These are phyloP conservation scores for Gamarada debralockiae DNA, from an alignment of 495 filamentous ascomycete species.

Conservation along the genomic window DNA sequence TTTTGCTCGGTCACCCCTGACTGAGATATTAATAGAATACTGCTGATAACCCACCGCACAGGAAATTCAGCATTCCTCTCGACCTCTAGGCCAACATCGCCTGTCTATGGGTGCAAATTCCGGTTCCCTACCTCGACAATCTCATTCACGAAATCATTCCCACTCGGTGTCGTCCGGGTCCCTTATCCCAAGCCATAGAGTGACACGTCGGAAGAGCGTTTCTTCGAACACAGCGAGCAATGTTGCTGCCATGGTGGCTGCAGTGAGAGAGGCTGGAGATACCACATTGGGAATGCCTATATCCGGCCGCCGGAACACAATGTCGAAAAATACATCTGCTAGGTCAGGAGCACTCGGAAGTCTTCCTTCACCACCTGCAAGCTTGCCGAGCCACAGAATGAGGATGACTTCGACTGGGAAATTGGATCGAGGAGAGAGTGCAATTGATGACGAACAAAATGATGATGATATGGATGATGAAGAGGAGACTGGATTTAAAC, in stretches of 20 bases:
- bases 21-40: conserved; percentile 22
- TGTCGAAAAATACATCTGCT: conserved; percentile 40
- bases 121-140: conserved; percentile 23
- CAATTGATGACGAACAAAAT: conserved; percentile 53
- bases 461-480: conserved; percentile 52
- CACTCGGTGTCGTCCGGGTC: conserved; percentile 78
- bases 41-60: conserved; percentile 20
- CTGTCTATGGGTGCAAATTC: conserved; percentile 23
- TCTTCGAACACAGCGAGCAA: conserved; percentile 67
- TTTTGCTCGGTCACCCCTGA: background rate
- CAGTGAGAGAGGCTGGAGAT: conserved; percentile 62
- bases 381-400: conserved; percentile 41
- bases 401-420: conserved; percentile 31
- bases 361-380: conserved; percentile 49
- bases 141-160: conserved; percentile 62
- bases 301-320: conserved; percentile 44
- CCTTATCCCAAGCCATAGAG: conserved; percentile 75
- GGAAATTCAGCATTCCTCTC: conserved; percentile 26
- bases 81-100: conserved; percentile 24
- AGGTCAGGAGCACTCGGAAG: conserved; percentile 41
- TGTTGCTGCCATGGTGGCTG: conserved; percentile 69
- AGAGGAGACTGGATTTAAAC: conserved; percentile 54
- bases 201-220: conserved; percentile 91
- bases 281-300: conserved; percentile 45
- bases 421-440: conserved; percentile 45